phyloP scores from a whole-genome alignment of 768 basidiomycete species.

The Termitomyces sp. region DNA sequence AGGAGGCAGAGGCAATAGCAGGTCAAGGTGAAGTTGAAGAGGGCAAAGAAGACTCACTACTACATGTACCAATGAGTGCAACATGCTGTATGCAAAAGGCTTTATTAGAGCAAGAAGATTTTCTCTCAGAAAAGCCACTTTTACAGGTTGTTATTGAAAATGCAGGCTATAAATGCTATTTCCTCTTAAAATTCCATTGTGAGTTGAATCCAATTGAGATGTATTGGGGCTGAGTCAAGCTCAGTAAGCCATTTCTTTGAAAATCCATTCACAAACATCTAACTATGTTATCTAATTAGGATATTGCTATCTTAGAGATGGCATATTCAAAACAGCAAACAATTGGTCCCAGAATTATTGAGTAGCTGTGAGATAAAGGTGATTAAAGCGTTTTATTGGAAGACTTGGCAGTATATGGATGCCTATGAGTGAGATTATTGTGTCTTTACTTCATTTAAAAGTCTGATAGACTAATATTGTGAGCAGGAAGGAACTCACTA shows the following conservation, averaged over 20 bases:
- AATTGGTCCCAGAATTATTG: not conserved
- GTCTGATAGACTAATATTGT: not conserved
- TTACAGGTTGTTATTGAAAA: not conserved
- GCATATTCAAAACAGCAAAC: not conserved
- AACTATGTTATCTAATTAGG: not conserved
- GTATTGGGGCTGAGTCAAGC: not conserved
- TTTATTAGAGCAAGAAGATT: not conserved
- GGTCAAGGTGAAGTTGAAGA: no score
- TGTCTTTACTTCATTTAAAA: not conserved
- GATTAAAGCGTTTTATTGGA: conserved; percentile 9
- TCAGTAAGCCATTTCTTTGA: not conserved
- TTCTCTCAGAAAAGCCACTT: no score
- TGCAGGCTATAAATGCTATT: not conserved
- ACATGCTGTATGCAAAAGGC: not conserved
- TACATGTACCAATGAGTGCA: no score
- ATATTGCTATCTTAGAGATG: not conserved
- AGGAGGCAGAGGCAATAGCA: no score
- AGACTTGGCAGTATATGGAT: conserved; percentile 16
- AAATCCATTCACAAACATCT: not conserved
- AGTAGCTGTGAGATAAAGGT: conserved; percentile 6
- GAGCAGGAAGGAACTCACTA: not conserved
- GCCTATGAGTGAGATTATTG: conserved; percentile 5
- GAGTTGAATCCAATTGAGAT: no score
- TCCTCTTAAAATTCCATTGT: not conserved
- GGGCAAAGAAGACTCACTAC: no score